These are phyloP conservation scores for Maudiozyma barnettii DNA, from an alignment of 805 yeast species.

Conservation along the genomic window DNA sequence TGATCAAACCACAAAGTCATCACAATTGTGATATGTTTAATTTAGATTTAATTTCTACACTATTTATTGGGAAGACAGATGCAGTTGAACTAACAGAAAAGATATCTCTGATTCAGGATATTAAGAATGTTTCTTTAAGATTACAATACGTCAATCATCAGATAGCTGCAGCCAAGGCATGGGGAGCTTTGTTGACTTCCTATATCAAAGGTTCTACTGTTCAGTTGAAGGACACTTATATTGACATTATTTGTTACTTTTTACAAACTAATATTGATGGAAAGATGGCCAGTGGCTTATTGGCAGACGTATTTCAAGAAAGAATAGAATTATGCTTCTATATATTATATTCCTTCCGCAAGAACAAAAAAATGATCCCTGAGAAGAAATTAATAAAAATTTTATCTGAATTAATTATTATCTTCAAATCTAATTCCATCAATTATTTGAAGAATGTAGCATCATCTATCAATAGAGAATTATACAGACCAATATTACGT, in stretches of 20 bases:
- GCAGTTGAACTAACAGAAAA: slow-evolving; percentile 33
- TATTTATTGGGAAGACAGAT: slow-evolving; percentile 36
- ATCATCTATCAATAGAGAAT: slow-evolving; percentile 29
- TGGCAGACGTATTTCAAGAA: slow-evolving; percentile 45
- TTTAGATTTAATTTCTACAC: slow-evolving; percentile 50
- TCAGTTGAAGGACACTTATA: slow-evolving; percentile 28
- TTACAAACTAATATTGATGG: slow-evolving; percentile 40
- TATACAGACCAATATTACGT: slow-evolving; percentile 54
- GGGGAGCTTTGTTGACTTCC: slow-evolving; percentile 70
- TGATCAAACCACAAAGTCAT: slow-evolving; percentile 38
- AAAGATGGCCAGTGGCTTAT: slow-evolving; percentile 39
- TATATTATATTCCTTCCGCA: slow-evolving; percentile 25
- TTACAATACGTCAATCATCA: slow-evolving; percentile 59
- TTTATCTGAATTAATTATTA: slow-evolving; percentile 24
- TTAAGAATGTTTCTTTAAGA: slow-evolving; percentile 51
- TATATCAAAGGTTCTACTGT: slow-evolving; percentile 38
- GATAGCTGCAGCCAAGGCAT: slow-evolving; percentile 57
- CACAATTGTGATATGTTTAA: slow-evolving; percentile 42
- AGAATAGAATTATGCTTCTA: slow-evolving; percentile 62
- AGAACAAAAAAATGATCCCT: slow-evolving; percentile 12
- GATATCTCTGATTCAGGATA: slow-evolving; percentile 36
- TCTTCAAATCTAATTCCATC: slow-evolving; percentile 40
- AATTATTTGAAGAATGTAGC: slow-evolving; percentile 38
- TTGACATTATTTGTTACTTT: slow-evolving; percentile 38
- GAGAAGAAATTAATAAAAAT: slow-evolving; percentile 22